Conservation (phyloP, 2,329 filamentous ascomycete species). For the Monosporascus ibericus region DNA sequence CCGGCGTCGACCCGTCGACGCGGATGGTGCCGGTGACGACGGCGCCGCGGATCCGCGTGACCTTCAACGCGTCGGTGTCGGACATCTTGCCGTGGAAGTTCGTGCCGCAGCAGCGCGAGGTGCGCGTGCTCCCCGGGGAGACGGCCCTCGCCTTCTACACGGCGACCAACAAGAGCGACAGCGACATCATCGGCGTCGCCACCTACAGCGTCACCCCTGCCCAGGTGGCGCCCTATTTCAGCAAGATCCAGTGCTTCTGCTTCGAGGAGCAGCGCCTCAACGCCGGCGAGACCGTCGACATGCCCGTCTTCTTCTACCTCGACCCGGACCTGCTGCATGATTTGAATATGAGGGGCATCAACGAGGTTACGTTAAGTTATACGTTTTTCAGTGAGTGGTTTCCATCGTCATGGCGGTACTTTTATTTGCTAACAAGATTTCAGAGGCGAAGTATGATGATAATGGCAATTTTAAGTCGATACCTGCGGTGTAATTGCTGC, state of each 20-base stretch:
- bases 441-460: constrained; percentile 80
- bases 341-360: constrained; percentile 85
- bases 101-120: constrained; percentile 91
- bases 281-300: constrained; percentile 94
- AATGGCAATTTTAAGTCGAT: constrained; percentile 57
- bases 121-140: constrained; percentile 89
- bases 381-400: constrained; percentile 87
- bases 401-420: background rate
- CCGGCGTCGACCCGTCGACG: constrained; percentile 54
- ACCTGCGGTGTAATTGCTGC: constrained; percentile 5
- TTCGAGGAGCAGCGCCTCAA: constrained; percentile 95
- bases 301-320: constrained; percentile 99
- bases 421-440: constrained; percentile 7
- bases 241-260: constrained; percentile 99
- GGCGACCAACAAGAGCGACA: constrained; percentile 81
- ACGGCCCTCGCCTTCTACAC: constrained; percentile 97
- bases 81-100: constrained; percentile 98
- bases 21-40: constrained; percentile 75
- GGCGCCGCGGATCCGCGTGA: constrained; percentile 84
- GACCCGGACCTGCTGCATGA: constrained; percentile 93
- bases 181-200: constrained; percentile 95
- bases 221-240: constrained; percentile 95
- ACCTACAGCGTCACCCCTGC: constrained; percentile 96
- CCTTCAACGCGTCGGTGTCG: constrained; percentile 92
- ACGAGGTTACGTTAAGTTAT: constrained; percentile 93